Percentiles rank a stretch among this genome's conserved stretches.
Evolutionary conservation across 140 eudicot genomes (phyloP).

Genomic region (Anethum foeniculum): DNA sequence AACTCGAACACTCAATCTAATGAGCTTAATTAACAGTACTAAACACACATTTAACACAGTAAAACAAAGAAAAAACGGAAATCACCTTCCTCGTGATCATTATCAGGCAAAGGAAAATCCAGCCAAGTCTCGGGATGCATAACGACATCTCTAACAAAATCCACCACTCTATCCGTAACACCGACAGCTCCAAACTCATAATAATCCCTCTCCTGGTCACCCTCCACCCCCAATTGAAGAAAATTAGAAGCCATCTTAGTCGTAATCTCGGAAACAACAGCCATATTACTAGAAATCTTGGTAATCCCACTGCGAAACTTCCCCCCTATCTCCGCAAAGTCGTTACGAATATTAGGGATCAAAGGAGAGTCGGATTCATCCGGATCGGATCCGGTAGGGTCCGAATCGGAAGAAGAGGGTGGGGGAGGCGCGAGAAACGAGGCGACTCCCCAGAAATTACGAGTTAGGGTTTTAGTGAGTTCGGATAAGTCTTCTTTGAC

Average conservation of each 20-base stretch:
- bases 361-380: background rate
- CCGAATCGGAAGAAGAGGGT: slow-evolving; percentile 24
- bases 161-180: slow-evolving; percentile 74
- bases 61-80: background rate
- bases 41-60: background rate
- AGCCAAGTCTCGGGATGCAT: slow-evolving; percentile 96
- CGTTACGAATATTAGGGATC: slow-evolving; percentile 49
- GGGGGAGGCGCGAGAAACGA: slow-evolving; percentile 94
- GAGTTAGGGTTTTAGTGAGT: slow-evolving; percentile 66
- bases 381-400: slow-evolving; percentile 8
- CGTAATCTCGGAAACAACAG: slow-evolving; percentile 57
- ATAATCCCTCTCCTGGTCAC: slow-evolving; percentile 22
- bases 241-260: slow-evolving; percentile 61
- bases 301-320: slow-evolving; percentile 59
- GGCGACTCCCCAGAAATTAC: slow-evolving; percentile 80
- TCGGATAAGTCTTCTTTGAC: slow-evolving; percentile 84
- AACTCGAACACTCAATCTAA: background rate
- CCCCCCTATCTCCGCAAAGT: slow-evolving; percentile 80
- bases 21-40: background rate
- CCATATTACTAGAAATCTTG: slow-evolving; percentile 55
- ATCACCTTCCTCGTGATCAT: slow-evolving; percentile 31
- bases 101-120: slow-evolving; percentile 64
- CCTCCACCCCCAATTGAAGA: slow-evolving; percentile 53
- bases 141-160: slow-evolving; percentile 52
- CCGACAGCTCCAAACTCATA: slow-evolving; percentile 44